Base-by-base conservation (phyloP, 495 filamentous ascomycete genomes). In the Penicillium silybi region DNA sequence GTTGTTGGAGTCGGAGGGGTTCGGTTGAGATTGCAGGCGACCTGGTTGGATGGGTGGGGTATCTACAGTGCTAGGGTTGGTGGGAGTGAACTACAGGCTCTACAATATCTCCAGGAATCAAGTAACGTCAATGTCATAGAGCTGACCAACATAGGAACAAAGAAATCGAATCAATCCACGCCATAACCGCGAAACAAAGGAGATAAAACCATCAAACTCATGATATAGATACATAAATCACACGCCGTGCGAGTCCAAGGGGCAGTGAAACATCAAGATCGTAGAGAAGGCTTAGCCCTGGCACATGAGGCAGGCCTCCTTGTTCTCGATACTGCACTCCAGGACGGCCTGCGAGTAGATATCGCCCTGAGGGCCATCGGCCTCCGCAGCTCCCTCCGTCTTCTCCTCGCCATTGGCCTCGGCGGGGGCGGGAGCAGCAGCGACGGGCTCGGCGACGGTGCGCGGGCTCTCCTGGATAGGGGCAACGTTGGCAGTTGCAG, bases 291-390 rank as follows among this genome's bases (percentile, higher is more conserved):
- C 46, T 72, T 65, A 89, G 63, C 88, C 89, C 73, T 87, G 90
- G 82, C 90, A 96, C 90, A 95, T 95, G 0, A 92, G 57, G 69
- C 90, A 96, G 18, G 80, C 78, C 67, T 96, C 90, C 62, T 84
- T 86, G 78, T 96, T 92, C 72, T 96, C 88, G 64, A 96, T 95
- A 74, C 89, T 88, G 85, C 93, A 98, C 66, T 84, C 80, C 68
- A 98, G 76, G 22, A 90, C 92, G 48, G 88, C 86, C 59, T 96
- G 87, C 3, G 90, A 89, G 71, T 93, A 98, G 59, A 98, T 98
- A 68, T 97, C 90, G 20, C 77, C 78, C 65, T 58, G 48, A 7
- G 16, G 18, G 2, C 20, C 35, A 22, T 57, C 50, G 16, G 23
- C 27, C 38, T 97, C 90, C 6, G 88, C 79, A 50, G 41, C 53